phyloP scores from a whole-genome alignment of 2,329 filamentous ascomycete genomes.

The Calonectria crousiana region DNA sequence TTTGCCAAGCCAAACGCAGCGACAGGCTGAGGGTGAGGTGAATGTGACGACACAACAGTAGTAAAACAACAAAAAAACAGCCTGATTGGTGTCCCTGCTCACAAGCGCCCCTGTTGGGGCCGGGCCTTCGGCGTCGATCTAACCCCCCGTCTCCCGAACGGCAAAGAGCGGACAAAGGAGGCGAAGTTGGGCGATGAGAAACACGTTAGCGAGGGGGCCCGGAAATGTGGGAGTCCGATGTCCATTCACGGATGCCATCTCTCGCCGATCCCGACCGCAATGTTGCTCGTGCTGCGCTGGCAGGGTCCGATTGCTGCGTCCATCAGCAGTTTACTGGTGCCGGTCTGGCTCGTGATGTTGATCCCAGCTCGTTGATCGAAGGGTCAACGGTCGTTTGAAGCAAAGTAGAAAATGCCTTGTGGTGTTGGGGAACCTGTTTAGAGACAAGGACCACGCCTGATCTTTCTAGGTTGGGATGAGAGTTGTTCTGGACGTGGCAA shows the following conservation, averaged over 20 bases:
- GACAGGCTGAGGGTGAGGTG: constrained; percentile 18
- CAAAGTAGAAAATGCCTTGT: neutral
- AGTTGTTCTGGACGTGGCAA: constrained; percentile 20
- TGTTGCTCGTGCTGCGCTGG: neutral
- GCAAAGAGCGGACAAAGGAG: constrained; percentile 5
- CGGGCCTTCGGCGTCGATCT: constrained; percentile 24
- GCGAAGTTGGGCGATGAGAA: constrained; percentile 22
- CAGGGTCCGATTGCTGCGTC: neutral
- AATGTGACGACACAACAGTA: constrained; percentile 23
- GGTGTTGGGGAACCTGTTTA: neutral
- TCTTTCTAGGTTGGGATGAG: constrained; percentile 31
- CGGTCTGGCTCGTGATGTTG: neutral
- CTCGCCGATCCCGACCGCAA: neutral
- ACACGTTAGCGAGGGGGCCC: neutral
- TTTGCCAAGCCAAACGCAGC: constrained; percentile 10
- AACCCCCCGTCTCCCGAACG: constrained; percentile 18
- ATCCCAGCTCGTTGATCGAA: neutral
- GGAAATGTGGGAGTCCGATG: constrained; percentile 14
- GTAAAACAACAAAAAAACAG: neutral
- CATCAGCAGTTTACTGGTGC: neutral
- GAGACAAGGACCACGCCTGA: constrained; percentile 10
- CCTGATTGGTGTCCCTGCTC: neutral
- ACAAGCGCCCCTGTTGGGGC: constrained; percentile 8
- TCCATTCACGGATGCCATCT: neutral
- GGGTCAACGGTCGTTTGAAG: neutral